Percentiles rank a stretch among this genome's conserved stretches.
phyloP scores from a whole-genome alignment of 768 basidiomycete species.

The Russula sp. region DNA sequence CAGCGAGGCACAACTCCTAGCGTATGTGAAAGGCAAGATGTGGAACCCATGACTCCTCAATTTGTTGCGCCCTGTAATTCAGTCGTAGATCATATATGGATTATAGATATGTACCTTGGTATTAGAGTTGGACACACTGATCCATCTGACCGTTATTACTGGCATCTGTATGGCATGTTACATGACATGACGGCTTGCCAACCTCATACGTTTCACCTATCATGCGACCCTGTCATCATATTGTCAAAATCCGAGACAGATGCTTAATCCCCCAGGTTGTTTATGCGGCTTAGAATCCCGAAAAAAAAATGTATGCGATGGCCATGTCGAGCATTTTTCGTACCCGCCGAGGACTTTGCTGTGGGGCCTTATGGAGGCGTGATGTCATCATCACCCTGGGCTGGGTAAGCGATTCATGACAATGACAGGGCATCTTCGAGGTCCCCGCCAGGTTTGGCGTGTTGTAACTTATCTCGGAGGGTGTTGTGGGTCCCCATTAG shows the following conservation, averaged over 20 bases:
- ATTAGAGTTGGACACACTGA: constrained; percentile 8
- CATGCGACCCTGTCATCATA: not conserved
- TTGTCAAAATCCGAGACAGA: constrained; percentile 5
- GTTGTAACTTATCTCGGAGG: not conserved
- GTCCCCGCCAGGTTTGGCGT: not conserved
- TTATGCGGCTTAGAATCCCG: constrained; percentile 17
- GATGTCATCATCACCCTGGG: constrained; percentile 17
- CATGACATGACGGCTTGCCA: not conserved
- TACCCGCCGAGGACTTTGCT: constrained; percentile 17
- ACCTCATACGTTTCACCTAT: not conserved
- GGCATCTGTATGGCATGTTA: not conserved
- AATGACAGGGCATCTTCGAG: too few relatives aligned
- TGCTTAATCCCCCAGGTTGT: not conserved
- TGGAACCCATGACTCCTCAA: constrained; percentile 52
- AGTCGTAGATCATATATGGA: constrained; percentile 16
- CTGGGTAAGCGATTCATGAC: constrained; percentile 1
- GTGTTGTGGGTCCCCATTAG: not conserved
- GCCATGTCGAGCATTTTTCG: not conserved
- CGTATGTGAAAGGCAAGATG: constrained; percentile 62
- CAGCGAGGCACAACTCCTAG: constrained; percentile 53
- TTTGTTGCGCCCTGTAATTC: constrained; percentile 2
- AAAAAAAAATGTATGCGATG: not conserved
- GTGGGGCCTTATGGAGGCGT: constrained; percentile 18
- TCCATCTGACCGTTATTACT: constrained; percentile 1
- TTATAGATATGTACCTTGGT: constrained; percentile 10